Evolutionary conservation across 2,329 filamentous ascomycete genomes (phyloP).

Genomic region (Paraconiothyrium sp.): DNA sequence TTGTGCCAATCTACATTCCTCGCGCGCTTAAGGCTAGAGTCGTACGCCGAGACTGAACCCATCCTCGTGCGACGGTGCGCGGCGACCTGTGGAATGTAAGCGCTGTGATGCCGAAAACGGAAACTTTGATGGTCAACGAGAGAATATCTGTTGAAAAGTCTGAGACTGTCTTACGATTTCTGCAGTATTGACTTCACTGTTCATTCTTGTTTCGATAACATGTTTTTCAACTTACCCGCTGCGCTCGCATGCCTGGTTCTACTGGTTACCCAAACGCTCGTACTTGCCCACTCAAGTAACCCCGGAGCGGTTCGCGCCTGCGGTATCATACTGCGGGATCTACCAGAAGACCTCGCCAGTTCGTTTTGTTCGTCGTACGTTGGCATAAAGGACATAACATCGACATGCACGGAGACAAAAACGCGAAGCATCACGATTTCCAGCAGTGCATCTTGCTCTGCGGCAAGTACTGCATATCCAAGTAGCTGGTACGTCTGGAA

Average conservation of each 20-base stretch:
- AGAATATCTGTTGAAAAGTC: neutral
- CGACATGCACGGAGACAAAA: slow-evolving; percentile 1
- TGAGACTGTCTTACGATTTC: neutral
- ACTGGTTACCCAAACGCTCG: neutral
- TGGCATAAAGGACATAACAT: neutral
- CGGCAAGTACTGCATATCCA: neutral
- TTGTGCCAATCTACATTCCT: neutral
- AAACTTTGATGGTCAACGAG: slow-evolving; percentile 7
- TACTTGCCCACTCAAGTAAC: neutral
- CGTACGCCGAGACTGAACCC: neutral
- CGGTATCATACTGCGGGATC: slow-evolving; percentile 6
- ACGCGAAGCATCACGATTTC: neutral
- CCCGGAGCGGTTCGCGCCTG: neutral
- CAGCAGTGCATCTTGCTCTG: neutral
- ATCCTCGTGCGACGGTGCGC: slow-evolving; percentile 8
- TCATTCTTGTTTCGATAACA: neutral
- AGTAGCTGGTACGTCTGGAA: neutral
- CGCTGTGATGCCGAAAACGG: slow-evolving; percentile 18
- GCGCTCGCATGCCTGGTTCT: neutral
- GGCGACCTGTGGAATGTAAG: slow-evolving; percentile 11
- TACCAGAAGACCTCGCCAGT: slow-evolving; percentile 8
- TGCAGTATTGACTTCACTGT: neutral
- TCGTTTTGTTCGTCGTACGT: slow-evolving; percentile 14
- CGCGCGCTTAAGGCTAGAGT: neutral
- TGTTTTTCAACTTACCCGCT: neutral